Conservation (phyloP, 2,329 filamentous ascomycete genomes). For the Colletotrichum noveboracense region DNA sequence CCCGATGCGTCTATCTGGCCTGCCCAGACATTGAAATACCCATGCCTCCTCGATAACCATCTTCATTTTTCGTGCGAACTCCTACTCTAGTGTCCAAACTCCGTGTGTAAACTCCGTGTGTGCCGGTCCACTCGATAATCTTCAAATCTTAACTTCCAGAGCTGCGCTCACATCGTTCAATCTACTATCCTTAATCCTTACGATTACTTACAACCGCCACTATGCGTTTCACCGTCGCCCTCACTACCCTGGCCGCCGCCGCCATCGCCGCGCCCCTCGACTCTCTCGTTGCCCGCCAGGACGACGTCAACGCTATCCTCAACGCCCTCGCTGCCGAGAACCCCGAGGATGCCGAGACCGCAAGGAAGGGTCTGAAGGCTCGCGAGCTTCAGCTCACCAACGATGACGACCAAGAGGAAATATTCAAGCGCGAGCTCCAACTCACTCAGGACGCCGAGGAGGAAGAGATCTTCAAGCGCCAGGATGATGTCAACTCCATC, state of each 20-base stretch:
- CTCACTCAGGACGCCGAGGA: background rate
- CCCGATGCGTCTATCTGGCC: background rate
- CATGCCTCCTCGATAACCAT: background rate
- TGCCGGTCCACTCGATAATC: background rate
- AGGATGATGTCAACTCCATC: background rate
- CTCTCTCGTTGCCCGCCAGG: background rate
- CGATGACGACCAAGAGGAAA: background rate
- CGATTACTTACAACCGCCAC: background rate
- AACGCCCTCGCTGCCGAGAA: background rate
- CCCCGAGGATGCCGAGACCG: background rate
- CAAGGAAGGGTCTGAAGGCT: background rate
- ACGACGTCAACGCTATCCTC: background rate
- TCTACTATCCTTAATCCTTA: background rate
- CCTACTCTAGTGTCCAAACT: background rate
- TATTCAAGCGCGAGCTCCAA: background rate
- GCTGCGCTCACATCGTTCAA: slow-evolving; percentile 1
- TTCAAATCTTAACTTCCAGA: background rate
- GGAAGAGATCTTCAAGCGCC: background rate
- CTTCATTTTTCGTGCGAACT: background rate
- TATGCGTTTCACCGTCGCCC: slow-evolving; percentile 12
- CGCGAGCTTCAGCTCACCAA: background rate
- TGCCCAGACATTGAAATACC: slow-evolving; percentile 2
- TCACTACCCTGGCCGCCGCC: slow-evolving; percentile 12
- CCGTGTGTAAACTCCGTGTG: background rate
- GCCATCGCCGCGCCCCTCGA: slow-evolving; percentile 12